Evolutionary conservation across 257 asterid genomes (phyloP), one percentile per base, ranked within the genome.

Genomic region (Gentiana macrophylla): DNA sequence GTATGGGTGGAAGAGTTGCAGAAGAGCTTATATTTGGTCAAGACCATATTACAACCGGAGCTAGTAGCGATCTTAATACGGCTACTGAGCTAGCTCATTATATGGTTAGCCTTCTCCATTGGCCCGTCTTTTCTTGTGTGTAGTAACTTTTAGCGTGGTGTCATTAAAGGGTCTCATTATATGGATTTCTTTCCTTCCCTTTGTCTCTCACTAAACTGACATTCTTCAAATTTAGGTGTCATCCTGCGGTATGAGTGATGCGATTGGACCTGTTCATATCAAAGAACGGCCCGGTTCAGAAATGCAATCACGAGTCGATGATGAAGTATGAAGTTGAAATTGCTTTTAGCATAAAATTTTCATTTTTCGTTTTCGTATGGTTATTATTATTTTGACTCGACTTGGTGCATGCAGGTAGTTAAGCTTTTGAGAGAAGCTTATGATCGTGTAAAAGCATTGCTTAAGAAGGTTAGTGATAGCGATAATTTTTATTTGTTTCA

Each of bases 1-100:
- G 98, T 69, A 91, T 91, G 96, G 98, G 98, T 55, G 96, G 98
- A 55, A 76, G 96, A 78, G 96, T 88, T 41, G 98, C 96, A 0
- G 98, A 91, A 67, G 98, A 87, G 68, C 95, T 91, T 54, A 79
- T 87, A 67, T 91, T 91, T 52, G 98, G 98, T 55, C 69, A 78
- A 71, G 96, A 91, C 71, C 76, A 83, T 60, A 60, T 91, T 38
- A 91, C 97, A n/a, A 91, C 95, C 45, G 96, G 98, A 70, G 97
- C 97, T 51, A 84, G 84, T 66, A 91, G 93, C 62, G 95, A 91
- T 77, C 94, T 91, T 24, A 66, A 72, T 63, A 77, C 86, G 32
- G 98, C 98, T 59, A 84, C 98, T 0, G 93, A 91, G 72, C 91
- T 91, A 47, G 98, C 98, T 51, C 90, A 78, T 1, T 91, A 86